Evolutionary conservation across 2,329 filamentous ascomycete genomes (phyloP), one percentile per base, ranked within the genome.

Genomic region (Tolypocladium cylindrosporum): DNA sequence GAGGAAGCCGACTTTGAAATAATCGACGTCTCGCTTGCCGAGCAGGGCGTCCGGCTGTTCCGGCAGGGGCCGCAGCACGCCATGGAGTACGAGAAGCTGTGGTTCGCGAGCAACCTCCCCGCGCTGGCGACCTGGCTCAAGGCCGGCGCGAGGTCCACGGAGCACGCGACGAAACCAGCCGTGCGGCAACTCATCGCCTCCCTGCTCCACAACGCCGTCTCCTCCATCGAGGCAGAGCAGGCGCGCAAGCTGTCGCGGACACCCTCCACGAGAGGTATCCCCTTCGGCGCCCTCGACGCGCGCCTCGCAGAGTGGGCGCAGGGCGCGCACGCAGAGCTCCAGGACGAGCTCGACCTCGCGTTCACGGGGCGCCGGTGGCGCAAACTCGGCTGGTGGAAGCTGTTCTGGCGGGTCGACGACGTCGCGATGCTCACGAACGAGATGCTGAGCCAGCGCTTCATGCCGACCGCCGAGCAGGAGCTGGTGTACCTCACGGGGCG

Each of bases 381-480:
- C 34, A 87, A 89, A 61, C 77, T 96, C 4, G 82, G 86, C 19
- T 97, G 93, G 92, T 97, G 91, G 88, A 96, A 96, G 70, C 80
- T 97, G 0, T 91, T 96, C 69, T 96, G 91, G 91, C 85, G 91
- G 24, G 91, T 94, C 31, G 93, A 97, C 68, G 93, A 97, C 66
- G 90, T 97, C 13, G 84, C 85, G 3, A 88, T 93, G 80, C 85
- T 96, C 57, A 86, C 89, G 3, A 84, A 85, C 1, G 89, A 94
- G 64, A 87, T 97, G 60, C 77, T 97, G 3, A 82, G 83, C 60
- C 85, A 86, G 62, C 80, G 83, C 8, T 97, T 95, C 76, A 80
- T 99, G 4, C 82, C 86, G 0, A 82, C 82, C 4, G 87, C 92
- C 0, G 92, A 97, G 71, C 86, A 87, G 64, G 87, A 86, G 57